Percentiles rank a stretch among this genome's conserved stretches.
phyloP scores from a whole-genome alignment of 2,329 filamentous ascomycete species.

The Aspergillus persii region DNA sequence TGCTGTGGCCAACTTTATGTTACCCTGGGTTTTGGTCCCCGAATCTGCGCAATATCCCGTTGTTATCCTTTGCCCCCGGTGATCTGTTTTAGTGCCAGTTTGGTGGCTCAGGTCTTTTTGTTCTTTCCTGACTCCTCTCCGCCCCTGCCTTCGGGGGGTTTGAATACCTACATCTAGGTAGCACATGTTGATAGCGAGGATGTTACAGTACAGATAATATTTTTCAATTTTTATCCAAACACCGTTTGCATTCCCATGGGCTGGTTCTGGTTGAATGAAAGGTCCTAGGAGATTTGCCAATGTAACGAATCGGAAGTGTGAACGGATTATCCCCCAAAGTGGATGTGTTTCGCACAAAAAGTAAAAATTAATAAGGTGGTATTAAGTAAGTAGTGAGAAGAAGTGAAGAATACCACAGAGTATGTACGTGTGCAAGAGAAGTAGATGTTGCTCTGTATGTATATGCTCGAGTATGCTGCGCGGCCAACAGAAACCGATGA shows the following conservation, averaged over 20 bases:
- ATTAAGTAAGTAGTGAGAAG: too few species aligned
- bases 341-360: background rate
- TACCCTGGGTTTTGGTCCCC: slow-evolving; percentile 22
- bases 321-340: background rate
- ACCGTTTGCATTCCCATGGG: background rate
- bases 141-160: background rate
- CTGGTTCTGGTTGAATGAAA: background rate
- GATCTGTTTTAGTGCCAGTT: slow-evolving; percentile 8
- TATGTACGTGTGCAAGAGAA: background rate
- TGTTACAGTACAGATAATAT: background rate
- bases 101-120: slow-evolving; percentile 16
- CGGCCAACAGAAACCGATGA: too few species aligned
- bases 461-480: too few species aligned
- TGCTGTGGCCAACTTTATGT: slow-evolving; percentile 21
- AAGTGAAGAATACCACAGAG: too few species aligned
- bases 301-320: background rate
- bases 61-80: slow-evolving; percentile 12
- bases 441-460: too few species aligned
- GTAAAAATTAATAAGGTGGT: too few species aligned
- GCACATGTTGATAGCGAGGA: background rate
- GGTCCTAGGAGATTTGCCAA: background rate
- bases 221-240: background rate
- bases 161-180: background rate
- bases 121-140: background rate
- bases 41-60: slow-evolving; percentile 21